Conservation (phyloP, 106 monocot species). For the Amphibolis antarctica region DNA sequence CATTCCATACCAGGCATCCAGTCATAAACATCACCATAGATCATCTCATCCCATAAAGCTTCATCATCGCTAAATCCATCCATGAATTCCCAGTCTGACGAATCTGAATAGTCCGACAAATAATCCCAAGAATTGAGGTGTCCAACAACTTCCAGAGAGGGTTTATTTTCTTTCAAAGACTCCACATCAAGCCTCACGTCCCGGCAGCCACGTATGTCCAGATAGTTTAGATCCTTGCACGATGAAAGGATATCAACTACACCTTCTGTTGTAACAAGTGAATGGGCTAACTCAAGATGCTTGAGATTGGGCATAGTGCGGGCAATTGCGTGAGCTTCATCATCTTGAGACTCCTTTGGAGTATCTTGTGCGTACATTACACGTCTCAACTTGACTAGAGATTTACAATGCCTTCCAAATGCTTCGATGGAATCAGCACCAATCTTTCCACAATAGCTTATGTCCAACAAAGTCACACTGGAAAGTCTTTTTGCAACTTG, state of each 20-base stretch:
- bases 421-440: conserved; percentile 58
- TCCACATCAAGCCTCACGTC: conserved; percentile 66
- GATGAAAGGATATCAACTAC: conserved; percentile 52
- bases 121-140: conserved; percentile 63
- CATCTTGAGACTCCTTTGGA: conserved; percentile 56
- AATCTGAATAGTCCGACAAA: conserved; percentile 58
- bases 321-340: conserved; percentile 83
- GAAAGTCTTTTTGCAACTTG: conserved; percentile 44
- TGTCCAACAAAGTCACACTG: conserved; percentile 64
- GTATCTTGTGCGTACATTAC: conserved; percentile 67
- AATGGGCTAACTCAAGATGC: conserved; percentile 66
- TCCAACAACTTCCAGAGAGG: conserved; percentile 50
- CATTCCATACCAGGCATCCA: conserved; percentile 38
- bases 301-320: conserved; percentile 62
- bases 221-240: conserved; percentile 55
- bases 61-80: conserved; percentile 46
- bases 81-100: conserved; percentile 67
- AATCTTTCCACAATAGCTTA: conserved; percentile 84
- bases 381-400: conserved; percentile 38
- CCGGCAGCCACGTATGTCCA: conserved; percentile 88
- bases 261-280: conserved; percentile 36
- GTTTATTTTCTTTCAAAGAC: conserved; percentile 44
- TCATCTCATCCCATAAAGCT: conserved; percentile 50
- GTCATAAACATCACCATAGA: too few relatives aligned
- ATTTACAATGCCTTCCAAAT: conserved; percentile 62